These are phyloP conservation scores for Pseudogymnoascus sp. DNA, from an alignment of 2,329 filamentous ascomycete genomes.

Conservation along the genomic window DNA sequence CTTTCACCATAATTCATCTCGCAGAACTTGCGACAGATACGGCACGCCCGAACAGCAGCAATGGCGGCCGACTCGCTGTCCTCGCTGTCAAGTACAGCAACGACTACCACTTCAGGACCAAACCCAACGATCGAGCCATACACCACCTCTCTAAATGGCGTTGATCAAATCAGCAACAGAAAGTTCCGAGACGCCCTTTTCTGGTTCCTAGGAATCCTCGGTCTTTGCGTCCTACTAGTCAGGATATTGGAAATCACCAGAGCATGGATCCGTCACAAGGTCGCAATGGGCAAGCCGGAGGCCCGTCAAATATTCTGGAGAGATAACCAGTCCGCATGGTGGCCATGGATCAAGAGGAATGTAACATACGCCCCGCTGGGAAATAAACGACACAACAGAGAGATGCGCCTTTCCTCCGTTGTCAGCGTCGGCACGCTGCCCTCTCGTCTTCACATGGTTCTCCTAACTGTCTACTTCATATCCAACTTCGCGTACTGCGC, in stretches of 20 bases:
- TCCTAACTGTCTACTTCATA: conserved; percentile 49
- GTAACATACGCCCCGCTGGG: conserved; percentile 57
- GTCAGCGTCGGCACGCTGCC: conserved; percentile 57
- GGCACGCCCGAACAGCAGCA: not conserved
- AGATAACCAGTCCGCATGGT: conserved; percentile 49
- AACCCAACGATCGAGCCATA: conserved; percentile 49
- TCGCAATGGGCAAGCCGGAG: conserved; percentile 47
- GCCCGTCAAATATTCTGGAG: conserved; percentile 54
- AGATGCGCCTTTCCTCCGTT: conserved; percentile 54
- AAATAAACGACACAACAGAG: conserved; percentile 60
- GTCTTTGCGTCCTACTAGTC: conserved; percentile 45
- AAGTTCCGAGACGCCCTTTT: conserved; percentile 51
- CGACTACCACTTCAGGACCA: conserved; percentile 19
- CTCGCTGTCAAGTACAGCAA: not conserved
- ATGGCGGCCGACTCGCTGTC: not conserved
- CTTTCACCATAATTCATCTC: not conserved
- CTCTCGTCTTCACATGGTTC: conserved; percentile 53
- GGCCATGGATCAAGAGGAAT: conserved; percentile 56
- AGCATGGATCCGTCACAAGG: conserved; percentile 51
- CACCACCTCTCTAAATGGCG: conserved; percentile 50
- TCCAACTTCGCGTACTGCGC: conserved; percentile 60
- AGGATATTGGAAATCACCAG: conserved; percentile 48
- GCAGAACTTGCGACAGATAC: conserved; percentile 5
- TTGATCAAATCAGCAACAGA: conserved; percentile 52
- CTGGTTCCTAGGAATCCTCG: conserved; percentile 53